These are phyloP conservation scores for Postia placenta DNA, from an alignment of 768 basidiomycete species.

Conservation along the genomic window DNA sequence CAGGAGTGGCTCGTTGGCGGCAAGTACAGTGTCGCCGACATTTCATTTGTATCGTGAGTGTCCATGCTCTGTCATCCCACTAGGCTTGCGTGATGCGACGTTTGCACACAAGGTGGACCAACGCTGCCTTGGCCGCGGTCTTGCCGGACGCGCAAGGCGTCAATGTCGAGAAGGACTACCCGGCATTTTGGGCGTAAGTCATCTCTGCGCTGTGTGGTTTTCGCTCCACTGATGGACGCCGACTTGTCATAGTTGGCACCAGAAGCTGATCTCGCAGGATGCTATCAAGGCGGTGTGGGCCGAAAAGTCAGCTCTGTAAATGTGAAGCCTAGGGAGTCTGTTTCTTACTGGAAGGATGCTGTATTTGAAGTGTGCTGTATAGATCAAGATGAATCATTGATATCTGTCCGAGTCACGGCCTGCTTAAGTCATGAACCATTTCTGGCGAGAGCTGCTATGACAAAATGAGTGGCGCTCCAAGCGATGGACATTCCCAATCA, in stretches of 20 bases:
- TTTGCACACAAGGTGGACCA: constrained; percentile 15
- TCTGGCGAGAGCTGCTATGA: too few relatives aligned
- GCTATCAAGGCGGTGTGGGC: constrained; percentile 7
- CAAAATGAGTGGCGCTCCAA: too few relatives aligned
- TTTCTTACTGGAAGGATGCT: too few relatives aligned
- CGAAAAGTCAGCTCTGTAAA: not conserved
- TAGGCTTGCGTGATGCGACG: too few relatives aligned
- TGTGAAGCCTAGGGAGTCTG: too few relatives aligned
- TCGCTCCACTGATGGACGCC: not conserved
- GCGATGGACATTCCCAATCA: too few relatives aligned
- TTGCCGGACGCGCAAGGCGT: constrained; percentile 6
- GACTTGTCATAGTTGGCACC: constrained; percentile 15
- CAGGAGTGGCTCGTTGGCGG: constrained; percentile 23
- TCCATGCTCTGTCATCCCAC: not conserved
- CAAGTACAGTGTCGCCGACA: constrained; percentile 21
- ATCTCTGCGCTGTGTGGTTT: not conserved
- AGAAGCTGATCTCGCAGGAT: constrained; percentile 10
- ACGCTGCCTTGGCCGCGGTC: constrained; percentile 7
- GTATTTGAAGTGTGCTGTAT: too few relatives aligned
- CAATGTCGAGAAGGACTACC: constrained; percentile 17
- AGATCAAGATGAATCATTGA: too few relatives aligned
- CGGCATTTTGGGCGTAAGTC: constrained; percentile 13
- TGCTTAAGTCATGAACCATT: too few relatives aligned
- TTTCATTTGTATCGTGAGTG: constrained; percentile 18
- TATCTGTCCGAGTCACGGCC: too few relatives aligned